A percentile compares a stretch with the other conserved stretches of the same genome.
Evolutionary conservation across 805 yeast genomes (phyloP).

Genomic region (Pichia paraexigua): DNA sequence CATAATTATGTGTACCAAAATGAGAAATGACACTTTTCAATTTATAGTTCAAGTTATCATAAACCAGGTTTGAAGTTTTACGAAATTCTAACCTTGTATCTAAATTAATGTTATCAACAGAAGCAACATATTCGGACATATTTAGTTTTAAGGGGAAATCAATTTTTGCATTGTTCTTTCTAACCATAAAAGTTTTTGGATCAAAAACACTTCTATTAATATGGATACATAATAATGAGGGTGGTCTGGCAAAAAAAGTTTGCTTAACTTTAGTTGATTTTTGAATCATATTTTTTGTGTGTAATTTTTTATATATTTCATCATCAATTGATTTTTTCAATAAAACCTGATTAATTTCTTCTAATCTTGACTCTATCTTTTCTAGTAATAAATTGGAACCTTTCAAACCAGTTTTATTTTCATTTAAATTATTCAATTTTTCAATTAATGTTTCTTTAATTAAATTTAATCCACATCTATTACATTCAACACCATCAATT

Average conservation of each 20-base stretch:
- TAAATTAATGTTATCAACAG: conserved; percentile 58
- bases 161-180: conserved; percentile 81
- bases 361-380: conserved; percentile 38
- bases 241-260: conserved; percentile 69
- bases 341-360: conserved; percentile 45
- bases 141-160: conserved; percentile 64
- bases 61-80: conserved; percentile 41
- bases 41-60: conserved; percentile 41
- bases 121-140: conserved; percentile 61
- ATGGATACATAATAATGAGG: conserved; percentile 76
- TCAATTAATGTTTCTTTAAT: conserved; percentile 43
- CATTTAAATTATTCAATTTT: conserved; percentile 25
- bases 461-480: conserved; percentile 74
- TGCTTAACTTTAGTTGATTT: conserved; percentile 82
- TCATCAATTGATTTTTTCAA: conserved; percentile 67
- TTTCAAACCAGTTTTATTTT: conserved; percentile 8
- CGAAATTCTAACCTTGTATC: conserved; percentile 77
- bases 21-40: conserved; percentile 85
- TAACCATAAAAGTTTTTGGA: conserved; percentile 70
- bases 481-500: conserved; percentile 91
- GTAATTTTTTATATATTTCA: conserved; percentile 63
- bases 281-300: conserved; percentile 64
- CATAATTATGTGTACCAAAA: conserved; percentile 93
- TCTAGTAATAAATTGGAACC: conserved; percentile 16
- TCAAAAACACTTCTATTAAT: conserved; percentile 92